phyloP scores from a whole-genome alignment of 176 grass and related monocot species.

The maize (Zea mays) region Zm-B73-REFERENCE-NAM-5.0 NC_050100.1:34743001-34743500 shows the following conservation, averaged over 20 bases:
- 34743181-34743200: slow-evolving; percentile 47
- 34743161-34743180: slow-evolving; percentile 51
- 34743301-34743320: slow-evolving; percentile 38
- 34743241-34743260: slow-evolving; percentile 51
- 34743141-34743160: slow-evolving; percentile 43
- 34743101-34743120: slow-evolving; percentile 43
- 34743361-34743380: slow-evolving; percentile 37
- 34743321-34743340: slow-evolving; percentile 46
- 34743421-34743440: slow-evolving; percentile 49
- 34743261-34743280: slow-evolving; percentile 42
- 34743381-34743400: slow-evolving; percentile 36
- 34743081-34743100: slow-evolving; percentile 41
- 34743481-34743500: slow-evolving; percentile 45
- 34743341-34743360: slow-evolving; percentile 46
- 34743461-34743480: slow-evolving; percentile 55
- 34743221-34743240: slow-evolving; percentile 37
- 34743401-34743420: slow-evolving; percentile 40
- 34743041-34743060: slow-evolving; percentile 49
- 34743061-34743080: slow-evolving; percentile 48
- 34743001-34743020: slow-evolving; percentile 55
- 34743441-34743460: slow-evolving; percentile 32
- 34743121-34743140: slow-evolving; percentile 42
- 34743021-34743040: slow-evolving; percentile 50
- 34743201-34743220: slow-evolving; percentile 52
- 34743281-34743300: slow-evolving; percentile 42